Conservation (phyloP, 371 early-diverging fungal genomes). For the Massospora cicadina region DNA sequence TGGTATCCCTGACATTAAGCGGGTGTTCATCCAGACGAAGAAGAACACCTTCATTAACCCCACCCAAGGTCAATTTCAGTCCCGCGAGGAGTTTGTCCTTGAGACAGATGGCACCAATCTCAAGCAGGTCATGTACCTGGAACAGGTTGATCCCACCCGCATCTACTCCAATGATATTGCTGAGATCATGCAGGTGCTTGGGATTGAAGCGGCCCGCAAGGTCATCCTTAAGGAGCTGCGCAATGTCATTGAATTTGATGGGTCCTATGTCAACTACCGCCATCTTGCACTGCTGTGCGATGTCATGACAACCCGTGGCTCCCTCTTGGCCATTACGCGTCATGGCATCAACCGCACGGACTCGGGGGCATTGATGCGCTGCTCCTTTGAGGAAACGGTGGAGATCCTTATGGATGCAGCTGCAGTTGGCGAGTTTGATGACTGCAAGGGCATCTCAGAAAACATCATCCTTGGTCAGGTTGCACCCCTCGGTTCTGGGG, state of each 20-base stretch:
- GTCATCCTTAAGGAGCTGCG: conserved; percentile 87
- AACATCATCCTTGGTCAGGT: conserved; percentile 98
- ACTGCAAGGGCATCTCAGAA: conserved; percentile 93
- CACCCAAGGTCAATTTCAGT: conserved; percentile 44
- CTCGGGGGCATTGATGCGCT: conserved; percentile 91
- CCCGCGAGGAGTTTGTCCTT: conserved; percentile 62
- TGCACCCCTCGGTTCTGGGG: conserved; percentile 96
- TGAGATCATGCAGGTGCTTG: conserved; percentile 88
- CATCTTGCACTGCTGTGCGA: conserved; percentile 94
- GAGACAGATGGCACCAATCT: conserved; percentile 97
- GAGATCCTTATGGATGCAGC: conserved; percentile 98
- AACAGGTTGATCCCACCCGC: conserved; percentile 62
- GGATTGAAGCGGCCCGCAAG: conserved; percentile 95
- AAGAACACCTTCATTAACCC: conserved; percentile 28
- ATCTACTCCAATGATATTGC: conserved; percentile 86
- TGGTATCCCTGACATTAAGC: conserved; percentile 77
- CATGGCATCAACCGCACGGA: conserved; percentile 98
- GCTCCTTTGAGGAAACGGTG: conserved; percentile 99
- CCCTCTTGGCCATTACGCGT: conserved; percentile 94
- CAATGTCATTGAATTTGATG: conserved; percentile 94
- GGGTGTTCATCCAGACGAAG: conserved; percentile 81
- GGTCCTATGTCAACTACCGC: conserved; percentile 98
- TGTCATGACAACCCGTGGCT: conserved; percentile 95
- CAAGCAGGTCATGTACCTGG: conserved; percentile 65
- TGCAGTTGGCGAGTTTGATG: conserved; percentile 80